Base-by-base conservation (phyloP, 202 grass and related monocot genomes). In the Saccharum hybrid region DNA sequence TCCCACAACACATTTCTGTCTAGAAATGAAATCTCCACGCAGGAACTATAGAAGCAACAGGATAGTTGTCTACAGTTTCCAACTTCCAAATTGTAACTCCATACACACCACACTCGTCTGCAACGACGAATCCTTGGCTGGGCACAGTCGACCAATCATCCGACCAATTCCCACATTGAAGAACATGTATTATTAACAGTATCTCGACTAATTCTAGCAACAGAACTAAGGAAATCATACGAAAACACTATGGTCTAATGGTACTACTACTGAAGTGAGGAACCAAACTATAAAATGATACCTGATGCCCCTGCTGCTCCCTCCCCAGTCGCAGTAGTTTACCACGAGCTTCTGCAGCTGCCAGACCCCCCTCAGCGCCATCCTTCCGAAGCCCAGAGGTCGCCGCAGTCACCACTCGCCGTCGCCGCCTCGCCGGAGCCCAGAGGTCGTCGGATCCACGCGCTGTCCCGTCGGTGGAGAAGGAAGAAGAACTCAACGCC, bases 271-370 rank as follows among this genome's bases (percentile, higher is more conserved):
- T 49, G 7, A 48, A 30, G 18, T 13, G 54, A 78, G 22, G 64
- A 70, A 13, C 4, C 34, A 72, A 74, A 62, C 5, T 36, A 16
- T 70, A 59, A 4, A 19, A 94, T 88, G 87, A 15, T 84, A 98
- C 95, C 95, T 98, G 80, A 98, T 98, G 7, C 95, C 92, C 77
- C 90, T 93, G 78, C 90, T 98, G 82, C 95, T 98, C 66, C 95
- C 95, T 71, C 90, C 92, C 88, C 90, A 98, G 2, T 93, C 84
- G 84, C 87, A 94, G 42, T 91, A 98, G 83, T 94, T 98, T 77
- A 94, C 95, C 69, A 94, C 73, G 59, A 98, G 83, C 70, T 98
- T 94, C 77, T 98, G 90, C 76, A 98, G 88, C 82, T 98, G 95
- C 95, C 92, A 98, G 34, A 94, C 90, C 40, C 92, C 92, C 86